Base-by-base conservation (phyloP, 305 asterid species). In the Caryopteris hybrid region DNA sequence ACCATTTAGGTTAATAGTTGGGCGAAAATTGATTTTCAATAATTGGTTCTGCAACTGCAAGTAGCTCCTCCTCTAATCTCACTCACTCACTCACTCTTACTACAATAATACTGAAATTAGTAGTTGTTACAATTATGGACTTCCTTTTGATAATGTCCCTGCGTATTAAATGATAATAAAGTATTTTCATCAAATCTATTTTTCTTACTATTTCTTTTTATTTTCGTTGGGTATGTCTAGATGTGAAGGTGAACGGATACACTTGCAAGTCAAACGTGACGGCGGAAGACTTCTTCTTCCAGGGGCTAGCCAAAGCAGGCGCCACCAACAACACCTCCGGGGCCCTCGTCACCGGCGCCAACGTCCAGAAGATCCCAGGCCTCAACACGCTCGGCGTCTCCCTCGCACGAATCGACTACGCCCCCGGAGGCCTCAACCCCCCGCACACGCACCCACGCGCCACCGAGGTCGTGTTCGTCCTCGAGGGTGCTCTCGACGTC, bases 401-500 rank as follows among this genome's bases (percentile, higher is more conserved):
- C 63, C 70, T 92, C 2, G 56, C 96, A 0, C 86, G 98, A 20
- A 85, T 89, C 12, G 98, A 92, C 79, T 92, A 74, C 62, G 98
- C 98, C 25, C 90, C 95, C 0, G 95, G 92, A 0, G 98, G 98
- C 43, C 78, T 87, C 18, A 92, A 92, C 78, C 96, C 98, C 5
- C 97, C 98, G 1, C 98, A 90, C 86, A 88, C 90, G 18, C 97
- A 92, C 77, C 97, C 98, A n/a, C 96, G 98, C 22, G 98, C 98
- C 75, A 92, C 96, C 66, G 97, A 92, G 80, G 38, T 88, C 3
- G 83, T 86, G 6, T 92, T 89, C 62, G 95, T 92, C 8, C 79
- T 89, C 17, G 76, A 86, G 17, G 98, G 98, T 3, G 79, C 75
- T 51, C 86, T 92, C 5, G 83, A 89, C 23, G 96, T 87, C 0